Evolutionary conservation across 805 yeast species (phyloP), one percentile per base, ranked within the genome.

Genomic region (Teunomyces lycoperdinae): DNA sequence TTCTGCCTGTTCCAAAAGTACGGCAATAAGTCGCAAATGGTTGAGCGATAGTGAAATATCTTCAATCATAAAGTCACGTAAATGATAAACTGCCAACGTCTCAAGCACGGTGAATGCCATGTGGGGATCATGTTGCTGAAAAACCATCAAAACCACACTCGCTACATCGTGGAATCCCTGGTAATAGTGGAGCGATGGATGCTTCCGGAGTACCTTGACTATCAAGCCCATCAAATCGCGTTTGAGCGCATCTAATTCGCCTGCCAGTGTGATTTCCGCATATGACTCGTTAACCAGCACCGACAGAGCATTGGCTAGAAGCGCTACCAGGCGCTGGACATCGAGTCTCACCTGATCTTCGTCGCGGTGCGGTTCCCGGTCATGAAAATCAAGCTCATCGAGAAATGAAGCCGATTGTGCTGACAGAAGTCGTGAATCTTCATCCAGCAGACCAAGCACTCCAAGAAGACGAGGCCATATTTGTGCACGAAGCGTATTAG

Each of bases 81-180:
- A 66, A 59, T 83, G 87, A 45, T 68, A 53, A 7, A 86, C 54
- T 0, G 94, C 74, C 42, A 89, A 68, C 28, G 67, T 61, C 47
- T 82, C 84, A 43, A 91, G 67, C 5, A 82, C 57, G 16, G 58
- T 58, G 49, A 71, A 77, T 2, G 76, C 64, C 32, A 60, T 44
- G n/a, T 50, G 46, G 55, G 68, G 73, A 42, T 66, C 58, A 7
- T 50, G 51, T 14, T 59, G 58, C 32, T 57, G 60, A 53, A 82
- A 80, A 1, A 85, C 79, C 13, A 85, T 60, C 4, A 87, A 67
- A 5, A 87, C 70, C 4, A 87, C 76, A 32, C 87, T 76, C 1
- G 89, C 90, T 16, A 94, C 72, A 58, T 94, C 98, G 64, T 92
- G 98, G 63, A 78, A 89, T 0, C 99, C 99, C 66, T 92, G 99